Base-by-base conservation (phyloP, 2,329 filamentous ascomycete genomes). In the Aspergillus japonicus region DNA sequence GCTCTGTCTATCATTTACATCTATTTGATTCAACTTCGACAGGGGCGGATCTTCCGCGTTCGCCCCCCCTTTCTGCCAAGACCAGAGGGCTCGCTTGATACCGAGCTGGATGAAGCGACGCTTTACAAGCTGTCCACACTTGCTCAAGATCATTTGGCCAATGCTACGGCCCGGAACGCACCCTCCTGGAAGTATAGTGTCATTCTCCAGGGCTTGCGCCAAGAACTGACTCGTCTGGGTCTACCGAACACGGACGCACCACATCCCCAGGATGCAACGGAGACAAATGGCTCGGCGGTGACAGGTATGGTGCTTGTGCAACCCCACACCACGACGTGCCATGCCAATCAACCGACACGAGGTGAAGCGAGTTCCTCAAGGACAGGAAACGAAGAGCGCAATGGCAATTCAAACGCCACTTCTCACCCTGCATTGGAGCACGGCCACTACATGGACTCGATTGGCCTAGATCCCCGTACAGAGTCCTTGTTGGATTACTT, bases 1-100 rank as follows among this genome's bases (percentile, higher is more conserved):
- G 66, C 67, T 12, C 16, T 68, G 11, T 69, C 67, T 1, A 65
- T 66, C 6, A 61, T 67, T 2, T 69, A 69, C 47, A 35, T 67
- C 3, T 66, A 62, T 29, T 49, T 67, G 8, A 67, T 66, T 2
- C 60, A 67, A 24, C 60, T 63, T 12, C 53, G 55, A 21, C 55
- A 59, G 31, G 60, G 56, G 5, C 60, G 65, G 2, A 64, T 67
- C 24, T 52, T 60, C 12, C 51, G 50, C 10, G 23, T 54, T 16
- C 42, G 33, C 19, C 47, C 47, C 1, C 14, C 19, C 11, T 24
- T 39, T 23, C 26, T 29, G 14, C 7, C 35, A 7, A 33, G 31
- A 14, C 55, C 35, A 5, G 39, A 29, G 26, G 24, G 26, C 4
- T 11, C 24, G 7, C 48, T 33, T 21, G 39, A 44, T 11, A n/a